A percentile compares a stretch with the other conserved stretches of the same genome.
Conservation (phyloP, 78 protist genomes). For the Neovahlkampfia damariscottae region DNA sequence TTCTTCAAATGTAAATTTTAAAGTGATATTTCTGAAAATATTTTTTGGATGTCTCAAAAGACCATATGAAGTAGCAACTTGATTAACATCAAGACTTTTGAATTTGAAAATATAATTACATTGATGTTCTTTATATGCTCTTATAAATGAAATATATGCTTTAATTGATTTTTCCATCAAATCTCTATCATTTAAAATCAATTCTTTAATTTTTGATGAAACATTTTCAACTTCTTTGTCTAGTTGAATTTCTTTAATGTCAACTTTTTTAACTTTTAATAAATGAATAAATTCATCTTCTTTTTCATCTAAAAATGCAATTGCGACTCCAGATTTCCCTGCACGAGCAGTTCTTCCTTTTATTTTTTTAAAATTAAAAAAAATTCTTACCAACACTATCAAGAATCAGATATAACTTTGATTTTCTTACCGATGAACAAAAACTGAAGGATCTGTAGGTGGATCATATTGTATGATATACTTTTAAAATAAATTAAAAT, state of each 20-base stretch:
- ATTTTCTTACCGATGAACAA: slow-evolving; percentile 73
- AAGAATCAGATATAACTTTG: no score
- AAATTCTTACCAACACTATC: no score
- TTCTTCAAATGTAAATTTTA: not conserved
- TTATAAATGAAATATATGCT: slow-evolving; percentile 47
- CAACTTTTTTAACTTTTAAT: slow-evolving; percentile 21
- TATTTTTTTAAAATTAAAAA: no score
- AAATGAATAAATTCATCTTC: slow-evolving; percentile 53
- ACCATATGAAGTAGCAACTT: slow-evolving; percentile 32
- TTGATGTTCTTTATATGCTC: slow-evolving; percentile 71
- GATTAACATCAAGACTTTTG: slow-evolving; percentile 26
- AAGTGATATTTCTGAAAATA: not conserved
- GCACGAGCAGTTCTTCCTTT: slow-evolving; percentile 85
- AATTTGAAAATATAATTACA: slow-evolving; percentile 48
- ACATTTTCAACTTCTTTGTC: not conserved
- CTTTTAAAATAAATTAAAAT: no score
- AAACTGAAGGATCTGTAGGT: slow-evolving; percentile 72
- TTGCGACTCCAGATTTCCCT: slow-evolving; percentile 55
- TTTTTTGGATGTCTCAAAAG: slow-evolving; percentile 28
- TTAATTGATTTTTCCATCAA: slow-evolving; percentile 15
- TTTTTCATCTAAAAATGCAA: slow-evolving; percentile 35
- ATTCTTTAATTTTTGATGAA: not conserved
- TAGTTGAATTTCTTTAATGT: not conserved
- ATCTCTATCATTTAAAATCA: slow-evolving; percentile 24
- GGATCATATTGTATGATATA: slow-evolving; percentile 78